phyloP scores from a whole-genome alignment of 371 early-diverging fungal species.

The Lichtheimia ornata region DNA sequence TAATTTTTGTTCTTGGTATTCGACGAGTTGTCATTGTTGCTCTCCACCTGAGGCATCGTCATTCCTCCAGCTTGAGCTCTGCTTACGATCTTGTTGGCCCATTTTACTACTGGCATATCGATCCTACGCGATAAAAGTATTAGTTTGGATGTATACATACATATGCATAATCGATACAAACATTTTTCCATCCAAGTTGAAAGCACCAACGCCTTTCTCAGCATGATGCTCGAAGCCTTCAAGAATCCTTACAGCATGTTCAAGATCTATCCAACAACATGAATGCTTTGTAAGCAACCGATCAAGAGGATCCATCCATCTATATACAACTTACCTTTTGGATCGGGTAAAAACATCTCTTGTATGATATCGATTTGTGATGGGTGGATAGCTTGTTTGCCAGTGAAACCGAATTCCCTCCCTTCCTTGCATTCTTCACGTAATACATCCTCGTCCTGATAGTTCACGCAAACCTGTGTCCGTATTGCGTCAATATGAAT shows the following conservation, averaged over 20 bases:
- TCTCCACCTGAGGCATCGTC: conserved; percentile 37
- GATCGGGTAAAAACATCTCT: conserved; percentile 71
- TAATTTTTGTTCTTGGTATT: too few species aligned
- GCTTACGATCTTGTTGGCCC: conserved; percentile 66
- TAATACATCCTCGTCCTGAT: conserved; percentile 64
- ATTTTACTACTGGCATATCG: conserved; percentile 72
- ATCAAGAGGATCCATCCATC: background rate
- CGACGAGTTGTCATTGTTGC: too few species aligned
- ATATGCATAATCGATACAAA: conserved; percentile 21
- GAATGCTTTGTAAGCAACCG: background rate
- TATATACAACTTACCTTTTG: conserved; percentile 47
- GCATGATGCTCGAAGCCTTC: conserved; percentile 68
- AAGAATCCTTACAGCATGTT: conserved; percentile 63
- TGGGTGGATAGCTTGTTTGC: conserved; percentile 95
- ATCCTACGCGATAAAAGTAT: conserved; percentile 42
- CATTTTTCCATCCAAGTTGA: conserved; percentile 89
- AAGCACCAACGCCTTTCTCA: conserved; percentile 83
- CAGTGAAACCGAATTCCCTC: conserved; percentile 89
- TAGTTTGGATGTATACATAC: background rate
- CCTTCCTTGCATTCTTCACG: conserved; percentile 85
- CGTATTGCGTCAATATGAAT: background rate
- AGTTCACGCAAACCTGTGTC: conserved; percentile 83
- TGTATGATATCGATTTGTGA: conserved; percentile 86
- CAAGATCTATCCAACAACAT: conserved; percentile 43
- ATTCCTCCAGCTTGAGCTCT: conserved; percentile 60